Evolutionary conservation across 768 basidiomycete genomes (phyloP).

Genomic region (Boletellus sp.): DNA sequence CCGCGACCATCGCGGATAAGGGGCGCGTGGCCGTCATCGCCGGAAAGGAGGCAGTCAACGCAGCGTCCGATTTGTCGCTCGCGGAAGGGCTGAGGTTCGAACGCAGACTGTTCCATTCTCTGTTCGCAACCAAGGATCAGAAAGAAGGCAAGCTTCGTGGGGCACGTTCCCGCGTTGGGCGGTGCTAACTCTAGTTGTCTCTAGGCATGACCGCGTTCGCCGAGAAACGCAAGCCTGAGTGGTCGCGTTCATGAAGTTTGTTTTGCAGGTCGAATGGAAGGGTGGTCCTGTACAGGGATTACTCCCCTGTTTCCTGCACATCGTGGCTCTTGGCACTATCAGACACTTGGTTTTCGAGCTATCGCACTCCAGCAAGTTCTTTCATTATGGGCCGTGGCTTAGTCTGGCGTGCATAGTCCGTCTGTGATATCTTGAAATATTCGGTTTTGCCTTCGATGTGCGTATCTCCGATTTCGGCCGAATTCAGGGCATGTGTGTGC

Average conservation of each 20-base stretch:
- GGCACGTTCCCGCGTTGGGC: background rate
- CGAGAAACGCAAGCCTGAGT: slow-evolving; percentile 87
- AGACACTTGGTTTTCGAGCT: background rate
- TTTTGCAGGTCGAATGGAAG: background rate
- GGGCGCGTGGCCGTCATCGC: slow-evolving; percentile 81
- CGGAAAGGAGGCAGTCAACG: slow-evolving; percentile 92
- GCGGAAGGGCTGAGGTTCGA: slow-evolving; percentile 85
- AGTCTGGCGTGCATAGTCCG: too few species aligned
- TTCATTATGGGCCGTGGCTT: too few species aligned
- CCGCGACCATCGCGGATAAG: slow-evolving; percentile 74
- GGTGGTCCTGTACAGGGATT: background rate
- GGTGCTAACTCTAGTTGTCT: background rate
- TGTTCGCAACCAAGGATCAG: slow-evolving; percentile 93
- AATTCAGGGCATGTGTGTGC: too few species aligned
- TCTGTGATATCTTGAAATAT: too few species aligned
- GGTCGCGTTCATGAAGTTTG: slow-evolving; percentile 48
- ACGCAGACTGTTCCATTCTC: slow-evolving; percentile 81
- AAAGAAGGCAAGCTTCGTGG: slow-evolving; percentile 71
- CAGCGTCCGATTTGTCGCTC: slow-evolving; percentile 81
- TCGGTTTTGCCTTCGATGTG: too few species aligned
- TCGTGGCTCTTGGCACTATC: background rate
- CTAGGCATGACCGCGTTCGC: slow-evolving; percentile 92
- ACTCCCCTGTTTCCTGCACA: too few species aligned
- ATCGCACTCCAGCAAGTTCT: too few species aligned
- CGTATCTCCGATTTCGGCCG: too few species aligned